These are phyloP conservation scores for Noccaea caerulescens DNA, from an alignment of 345 rosid species.

Conservation along the genomic window DNA sequence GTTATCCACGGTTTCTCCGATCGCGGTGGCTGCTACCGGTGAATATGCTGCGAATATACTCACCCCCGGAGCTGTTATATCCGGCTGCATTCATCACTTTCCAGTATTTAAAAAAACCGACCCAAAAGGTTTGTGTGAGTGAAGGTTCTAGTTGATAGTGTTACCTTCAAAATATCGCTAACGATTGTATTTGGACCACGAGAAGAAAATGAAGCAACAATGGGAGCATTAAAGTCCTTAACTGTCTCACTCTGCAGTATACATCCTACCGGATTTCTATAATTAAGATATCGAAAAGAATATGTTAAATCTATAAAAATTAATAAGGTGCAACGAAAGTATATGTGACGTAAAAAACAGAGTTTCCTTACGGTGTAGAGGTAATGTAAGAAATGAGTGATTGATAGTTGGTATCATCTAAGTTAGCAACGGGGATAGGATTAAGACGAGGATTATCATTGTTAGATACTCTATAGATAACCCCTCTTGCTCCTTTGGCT, in stretches of 20 bases:
- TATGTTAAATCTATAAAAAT: no score
- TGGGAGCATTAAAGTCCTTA: slow-evolving; percentile 33
- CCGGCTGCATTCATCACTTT: slow-evolving; percentile 40
- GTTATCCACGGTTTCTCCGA: slow-evolving; percentile 1
- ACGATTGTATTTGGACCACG: slow-evolving; percentile 32
- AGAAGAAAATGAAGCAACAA: slow-evolving; percentile 35
- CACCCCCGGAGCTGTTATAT: slow-evolving; percentile 48
- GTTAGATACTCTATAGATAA: neutral
- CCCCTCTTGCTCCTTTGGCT: slow-evolving; percentile 36
- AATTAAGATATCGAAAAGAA: neutral
- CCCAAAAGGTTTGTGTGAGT: neutral
- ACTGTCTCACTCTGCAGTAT: slow-evolving; percentile 30
- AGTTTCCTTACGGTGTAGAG: neutral
- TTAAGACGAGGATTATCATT: neutral
- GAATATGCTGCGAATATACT: slow-evolving; percentile 45
- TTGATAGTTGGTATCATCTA: neutral
- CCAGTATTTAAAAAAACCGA: no score
- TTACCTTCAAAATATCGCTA: neutral
- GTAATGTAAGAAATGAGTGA: slow-evolving; percentile 26
- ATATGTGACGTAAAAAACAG: neutral
- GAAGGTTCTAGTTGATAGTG: neutral
- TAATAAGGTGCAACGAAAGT: no score
- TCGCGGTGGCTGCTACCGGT: neutral
- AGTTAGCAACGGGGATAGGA: slow-evolving; percentile 12
- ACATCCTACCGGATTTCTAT: slow-evolving; percentile 28